A percentile compares a stretch with the other conserved stretches of the same genome.
Conservation (phyloP, 2,329 filamentous ascomycete genomes). For the Furcasterigmium furcatum region DNA sequence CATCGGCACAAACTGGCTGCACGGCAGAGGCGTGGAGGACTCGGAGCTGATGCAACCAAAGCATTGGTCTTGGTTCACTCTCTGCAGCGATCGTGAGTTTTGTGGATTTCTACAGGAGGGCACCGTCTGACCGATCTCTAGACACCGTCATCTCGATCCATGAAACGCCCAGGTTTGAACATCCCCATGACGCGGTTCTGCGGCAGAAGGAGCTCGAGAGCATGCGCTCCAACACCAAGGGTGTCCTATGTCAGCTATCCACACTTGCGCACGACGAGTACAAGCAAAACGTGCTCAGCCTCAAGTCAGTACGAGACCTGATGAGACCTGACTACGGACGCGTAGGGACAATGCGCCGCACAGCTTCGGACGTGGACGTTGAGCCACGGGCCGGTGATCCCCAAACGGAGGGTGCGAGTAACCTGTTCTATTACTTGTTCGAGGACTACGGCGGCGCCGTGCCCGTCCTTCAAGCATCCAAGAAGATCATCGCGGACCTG, state of each 20-base stretch:
- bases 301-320: conserved; percentile 32
- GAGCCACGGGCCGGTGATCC: not conserved
- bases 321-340: conserved; percentile 9
- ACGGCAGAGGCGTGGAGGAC: conserved; percentile 29
- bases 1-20: conserved; percentile 67
- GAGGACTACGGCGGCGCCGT: conserved; percentile 63
- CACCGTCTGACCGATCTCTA: conserved; percentile 19
- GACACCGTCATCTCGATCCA: conserved; percentile 70
- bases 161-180: conserved; percentile 44
- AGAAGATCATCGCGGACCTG: conserved; percentile 42
- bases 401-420: conserved; percentile 7
- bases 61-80: conserved; percentile 68
- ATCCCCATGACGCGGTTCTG: conserved; percentile 16
- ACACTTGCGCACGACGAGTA: conserved; percentile 30
- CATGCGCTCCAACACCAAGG: conserved; percentile 34
- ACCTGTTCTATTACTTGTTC: conserved; percentile 61
- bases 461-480: conserved; percentile 46
- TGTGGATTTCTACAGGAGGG: conserved; percentile 3
- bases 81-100: conserved; percentile 60
- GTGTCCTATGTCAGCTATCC: conserved; percentile 34
- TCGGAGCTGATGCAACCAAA: conserved; percentile 32
- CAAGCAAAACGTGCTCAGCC: conserved; percentile 35
- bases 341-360: not conserved
- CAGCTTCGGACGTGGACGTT: not conserved
- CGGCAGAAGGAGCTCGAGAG: conserved; percentile 22